Conservation (phyloP, 78 protist species). For the Dictyostelium capitatum region DNA sequence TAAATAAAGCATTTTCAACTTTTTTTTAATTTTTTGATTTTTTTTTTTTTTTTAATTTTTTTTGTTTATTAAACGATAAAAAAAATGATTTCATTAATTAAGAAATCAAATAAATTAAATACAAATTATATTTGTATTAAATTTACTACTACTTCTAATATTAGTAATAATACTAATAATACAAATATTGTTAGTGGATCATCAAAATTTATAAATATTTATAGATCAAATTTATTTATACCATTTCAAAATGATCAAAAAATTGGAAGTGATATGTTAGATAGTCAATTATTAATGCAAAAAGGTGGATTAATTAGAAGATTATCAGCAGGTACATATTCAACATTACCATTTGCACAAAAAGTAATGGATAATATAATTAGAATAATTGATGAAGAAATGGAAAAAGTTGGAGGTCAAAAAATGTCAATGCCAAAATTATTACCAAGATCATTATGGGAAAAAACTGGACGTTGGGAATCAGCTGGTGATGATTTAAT, state of each 20-base stretch:
- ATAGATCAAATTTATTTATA: constrained; percentile 46
- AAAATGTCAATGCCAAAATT: constrained; percentile 78
- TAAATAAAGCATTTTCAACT: no score
- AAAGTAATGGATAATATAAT: constrained; percentile 58
- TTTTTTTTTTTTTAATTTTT: background rate
- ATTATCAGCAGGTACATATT: constrained; percentile 61
- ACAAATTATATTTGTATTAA: background rate
- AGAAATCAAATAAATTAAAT: constrained; percentile 10
- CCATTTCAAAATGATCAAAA: constrained; percentile 57
- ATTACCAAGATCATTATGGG: constrained; percentile 68
- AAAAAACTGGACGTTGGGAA: constrained; percentile 79
- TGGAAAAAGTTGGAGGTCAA: constrained; percentile 79
- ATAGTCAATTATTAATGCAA: constrained; percentile 73
- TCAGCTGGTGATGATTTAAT: constrained; percentile 60
- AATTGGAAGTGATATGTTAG: constrained; percentile 21
- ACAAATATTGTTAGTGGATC: background rate
- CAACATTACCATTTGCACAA: constrained; percentile 68
- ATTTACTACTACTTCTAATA: background rate
- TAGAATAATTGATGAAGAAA: constrained; percentile 72
- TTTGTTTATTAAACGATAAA: background rate
- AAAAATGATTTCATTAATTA: constrained; percentile 6
- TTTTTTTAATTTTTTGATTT: background rate
- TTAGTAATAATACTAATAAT: background rate
- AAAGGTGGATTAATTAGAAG: constrained; percentile 66
- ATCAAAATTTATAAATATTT: constrained; percentile 13